Evolutionary conservation across 176 grass and related monocot species (phyloP).

Genomic region (Metroxylon sagu): DNA sequence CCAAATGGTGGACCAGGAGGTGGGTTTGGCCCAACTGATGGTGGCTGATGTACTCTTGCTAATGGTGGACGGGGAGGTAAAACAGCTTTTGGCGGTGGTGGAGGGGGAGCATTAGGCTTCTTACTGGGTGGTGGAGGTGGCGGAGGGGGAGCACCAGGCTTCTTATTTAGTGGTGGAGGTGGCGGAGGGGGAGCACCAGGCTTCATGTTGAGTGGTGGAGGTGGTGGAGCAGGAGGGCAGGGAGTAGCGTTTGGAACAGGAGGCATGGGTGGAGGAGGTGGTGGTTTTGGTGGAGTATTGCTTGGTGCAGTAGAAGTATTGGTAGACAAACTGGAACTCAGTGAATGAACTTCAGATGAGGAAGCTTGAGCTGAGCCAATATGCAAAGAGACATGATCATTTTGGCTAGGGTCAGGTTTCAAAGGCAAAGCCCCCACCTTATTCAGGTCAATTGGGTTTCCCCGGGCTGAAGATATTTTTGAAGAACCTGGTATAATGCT

Average conservation of each 20-base stretch:
- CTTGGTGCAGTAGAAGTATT: conserved; percentile 10
- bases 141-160: neutral
- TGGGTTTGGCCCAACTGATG: conserved; percentile 2
- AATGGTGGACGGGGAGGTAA: neutral
- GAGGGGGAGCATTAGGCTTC: conserved; percentile 1
- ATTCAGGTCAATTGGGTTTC: conserved; percentile 39
- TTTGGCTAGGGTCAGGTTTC: conserved; percentile 35
- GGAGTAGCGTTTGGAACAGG: conserved; percentile 24
- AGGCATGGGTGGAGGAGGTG: conserved; percentile 7
- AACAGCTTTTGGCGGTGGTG: conserved; percentile 7
- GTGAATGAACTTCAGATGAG: conserved; percentile 19
- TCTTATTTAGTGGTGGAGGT: conserved; percentile 21
- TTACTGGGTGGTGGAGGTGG: conserved; percentile 25
- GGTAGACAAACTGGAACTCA: conserved; percentile 11
- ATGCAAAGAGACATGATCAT: conserved; percentile 23
- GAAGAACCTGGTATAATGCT: conserved; percentile 43
- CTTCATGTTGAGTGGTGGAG: conserved; percentile 32
- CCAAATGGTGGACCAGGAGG: neutral
- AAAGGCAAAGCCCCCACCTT: conserved; percentile 40
- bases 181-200: conserved; percentile 12
- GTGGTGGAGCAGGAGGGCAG: conserved; percentile 26
- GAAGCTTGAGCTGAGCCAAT: conserved; percentile 20
- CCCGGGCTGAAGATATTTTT: conserved; percentile 21
- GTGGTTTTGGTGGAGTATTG: neutral
- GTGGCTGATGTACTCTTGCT: conserved; percentile 12